A percentile compares a stretch with the other conserved stretches of the same genome.
Evolutionary conservation across 2,329 filamentous ascomycete genomes (phyloP).

Genomic region (Scedosporium boydii): DNA sequence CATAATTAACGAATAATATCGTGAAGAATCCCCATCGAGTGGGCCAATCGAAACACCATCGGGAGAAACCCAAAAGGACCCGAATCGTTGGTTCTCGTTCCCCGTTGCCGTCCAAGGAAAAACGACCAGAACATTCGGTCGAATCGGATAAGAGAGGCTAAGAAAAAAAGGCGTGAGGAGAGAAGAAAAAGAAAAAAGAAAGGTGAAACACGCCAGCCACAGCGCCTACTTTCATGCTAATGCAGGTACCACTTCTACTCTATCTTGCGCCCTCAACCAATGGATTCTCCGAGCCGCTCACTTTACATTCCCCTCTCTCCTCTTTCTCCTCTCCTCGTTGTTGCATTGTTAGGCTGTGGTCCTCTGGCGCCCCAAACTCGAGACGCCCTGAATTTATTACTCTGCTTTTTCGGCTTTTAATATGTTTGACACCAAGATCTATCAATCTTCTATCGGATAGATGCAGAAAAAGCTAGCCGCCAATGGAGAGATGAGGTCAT

Average conservation of each 20-base stretch:
- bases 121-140: no score
- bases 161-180: background rate
- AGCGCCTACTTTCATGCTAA: background rate
- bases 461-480: no score
- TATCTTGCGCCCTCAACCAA: background rate
- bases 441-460: no score
- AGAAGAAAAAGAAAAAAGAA: background rate
- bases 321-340: background rate
- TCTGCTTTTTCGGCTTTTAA: no score
- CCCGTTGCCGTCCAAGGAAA: background rate
- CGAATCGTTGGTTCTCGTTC: background rate
- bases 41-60: background rate
- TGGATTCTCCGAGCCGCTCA: background rate
- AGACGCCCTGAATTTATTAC: slow-evolving; percentile 5
- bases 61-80: background rate
- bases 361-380: background rate
- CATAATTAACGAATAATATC: background rate
- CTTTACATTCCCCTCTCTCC: background rate
- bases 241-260: background rate
- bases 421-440: no score
- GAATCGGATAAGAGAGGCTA: background rate
- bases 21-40: background rate
- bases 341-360: background rate
- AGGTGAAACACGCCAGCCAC: slow-evolving; percentile 4
- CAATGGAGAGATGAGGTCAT: no score